Conservation (phyloP, 1,284 basidiomycete species). For the Coniferiporia sulphurascens region DNA sequence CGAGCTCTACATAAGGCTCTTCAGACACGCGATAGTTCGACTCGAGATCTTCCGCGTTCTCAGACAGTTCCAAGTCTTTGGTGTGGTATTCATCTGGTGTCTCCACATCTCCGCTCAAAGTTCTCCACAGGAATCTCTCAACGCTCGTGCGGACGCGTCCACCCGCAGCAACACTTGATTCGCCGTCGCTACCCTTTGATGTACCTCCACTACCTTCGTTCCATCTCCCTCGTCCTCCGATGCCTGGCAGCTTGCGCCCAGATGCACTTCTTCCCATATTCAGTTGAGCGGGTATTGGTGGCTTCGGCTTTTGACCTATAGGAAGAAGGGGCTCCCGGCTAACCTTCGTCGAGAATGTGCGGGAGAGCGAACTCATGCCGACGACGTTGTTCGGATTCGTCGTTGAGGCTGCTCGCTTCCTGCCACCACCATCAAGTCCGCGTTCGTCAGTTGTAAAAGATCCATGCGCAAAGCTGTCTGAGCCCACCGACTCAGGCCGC, state of each 20-base stretch:
- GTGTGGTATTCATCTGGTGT: constrained; percentile 7
- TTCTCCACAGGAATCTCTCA: constrained; percentile 17
- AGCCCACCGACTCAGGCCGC: constrained; percentile 14
- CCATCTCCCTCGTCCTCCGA: constrained; percentile 9
- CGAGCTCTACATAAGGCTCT: constrained; percentile 13
- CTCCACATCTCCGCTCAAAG: constrained; percentile 13
- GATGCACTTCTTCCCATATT: constrained; percentile 5
- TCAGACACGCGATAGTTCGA: not conserved
- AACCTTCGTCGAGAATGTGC: constrained; percentile 35
- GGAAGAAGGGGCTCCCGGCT: constrained; percentile 68
- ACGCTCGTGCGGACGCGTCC: constrained; percentile 17
- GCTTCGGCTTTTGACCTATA: constrained; percentile 24
- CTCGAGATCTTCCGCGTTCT: constrained; percentile 12
- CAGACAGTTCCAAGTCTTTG: not conserved
- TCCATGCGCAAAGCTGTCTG: constrained; percentile 17
- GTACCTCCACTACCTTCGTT: constrained; percentile 1
- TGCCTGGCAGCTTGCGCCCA: constrained; percentile 13
- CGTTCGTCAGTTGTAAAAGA: constrained; percentile 15
- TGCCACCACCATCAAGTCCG: not conserved
- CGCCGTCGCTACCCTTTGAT: constrained; percentile 2
- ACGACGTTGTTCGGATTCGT: not conserved
- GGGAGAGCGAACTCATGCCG: not conserved
- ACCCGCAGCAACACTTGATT: not conserved
- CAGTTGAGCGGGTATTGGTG: not conserved
- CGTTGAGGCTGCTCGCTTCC: not conserved